Base-by-base conservation (phyloP, 2,329 filamentous ascomycete genomes). In the Aspergillus unguis region DNA sequence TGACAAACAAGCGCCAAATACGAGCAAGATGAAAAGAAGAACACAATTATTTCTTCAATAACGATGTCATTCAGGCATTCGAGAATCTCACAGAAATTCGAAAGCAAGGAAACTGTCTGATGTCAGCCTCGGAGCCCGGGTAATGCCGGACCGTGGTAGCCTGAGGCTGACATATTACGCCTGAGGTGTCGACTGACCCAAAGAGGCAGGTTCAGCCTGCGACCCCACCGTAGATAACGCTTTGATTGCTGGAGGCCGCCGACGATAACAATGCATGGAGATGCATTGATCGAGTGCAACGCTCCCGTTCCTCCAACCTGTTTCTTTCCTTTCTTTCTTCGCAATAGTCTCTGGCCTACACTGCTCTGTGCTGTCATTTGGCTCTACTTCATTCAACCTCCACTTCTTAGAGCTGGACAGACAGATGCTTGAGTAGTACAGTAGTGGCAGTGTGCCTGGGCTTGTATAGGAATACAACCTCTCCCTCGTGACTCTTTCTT, bases 171-270 rank as follows among this genome's bases (percentile, higher is more conserved):
- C 57, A 48, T 35, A 5, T n/a, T n/a, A 9, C 9, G 36, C 43
- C 49, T 50, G 42, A 44, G 45, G 32, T 36, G 32, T 35, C 48
- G 17, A 36, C 36, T 1, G 11, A n/a, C 41, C 40, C 17, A 27
- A 29, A 38, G 45, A 17, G 35, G 45, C 25, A 53, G 31, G 33
- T 44, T 38, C 44, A 46, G 28, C 35, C 42, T 17, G 17, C 17
- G 29, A 35, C 44, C 17, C 49, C 49, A 52, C 44, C 28, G 11
- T 23, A 33, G 33, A 41, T 35, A 28, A n/a, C 10, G 10, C 23
- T 47, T 27, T 58, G 55, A 61, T 61, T 61, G 58, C 50, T 44
- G 33, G 37, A 54, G 50, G 55, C 10, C 37, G 31, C 58, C 57
- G 58, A 60, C 43, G 35, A 41, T 40, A 43, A 50, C 32, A 41